Base-by-base conservation (phyloP, 202 grass and related monocot genomes). In the Setaria viridis region DNA sequence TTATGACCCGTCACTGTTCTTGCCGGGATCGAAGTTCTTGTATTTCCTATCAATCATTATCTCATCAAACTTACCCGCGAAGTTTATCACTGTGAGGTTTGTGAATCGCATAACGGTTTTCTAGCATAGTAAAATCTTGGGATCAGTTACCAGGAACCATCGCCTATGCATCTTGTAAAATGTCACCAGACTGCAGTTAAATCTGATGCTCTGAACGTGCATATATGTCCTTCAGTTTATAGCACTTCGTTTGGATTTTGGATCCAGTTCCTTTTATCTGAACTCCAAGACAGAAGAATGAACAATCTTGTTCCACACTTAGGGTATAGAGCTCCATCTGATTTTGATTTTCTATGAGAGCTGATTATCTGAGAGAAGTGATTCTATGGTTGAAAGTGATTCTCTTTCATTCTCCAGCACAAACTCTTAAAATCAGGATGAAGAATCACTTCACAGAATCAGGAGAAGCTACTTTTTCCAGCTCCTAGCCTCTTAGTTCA, bases 41-140 rank as follows among this genome's bases (percentile, higher is more conserved):
- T 3, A 12, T 21, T 49, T 70, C 51, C 7, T 59, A 70, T 48
- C 74, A 25, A 77, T 84, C 72, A 35, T 56, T 16, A 33, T 69
- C 14, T 43, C 39, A 21, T n/a, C 48, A 8, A 7, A 41, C 25
- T 9, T 56, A 7, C 2, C 9, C 15, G 16, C 13, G 34, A 50
- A 72, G 13, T 72, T n/a, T 33, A 9, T 13, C 39, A 17, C 20
- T 70, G 21, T 17, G 37, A 15, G 8, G 0, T 81, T 70, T 10
- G 12, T 81, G 43, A 14, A 79, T 49, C 42, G 1, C 33, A 34
- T 6, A 1, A 42, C 30, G 21, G 37, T 19, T 53, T 51, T 54
- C 32, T 53, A 9, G 62, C 63, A 68, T 6, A 39, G 62, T 15
- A 34, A 20, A 80, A 48, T 35, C 29, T 51, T 51, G 29, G 77